Percentiles rank a stretch among this genome's conserved stretches.
Evolutionary conservation across 805 yeast species (phyloP).

Genomic region (Ogataea ramenticola): DNA sequence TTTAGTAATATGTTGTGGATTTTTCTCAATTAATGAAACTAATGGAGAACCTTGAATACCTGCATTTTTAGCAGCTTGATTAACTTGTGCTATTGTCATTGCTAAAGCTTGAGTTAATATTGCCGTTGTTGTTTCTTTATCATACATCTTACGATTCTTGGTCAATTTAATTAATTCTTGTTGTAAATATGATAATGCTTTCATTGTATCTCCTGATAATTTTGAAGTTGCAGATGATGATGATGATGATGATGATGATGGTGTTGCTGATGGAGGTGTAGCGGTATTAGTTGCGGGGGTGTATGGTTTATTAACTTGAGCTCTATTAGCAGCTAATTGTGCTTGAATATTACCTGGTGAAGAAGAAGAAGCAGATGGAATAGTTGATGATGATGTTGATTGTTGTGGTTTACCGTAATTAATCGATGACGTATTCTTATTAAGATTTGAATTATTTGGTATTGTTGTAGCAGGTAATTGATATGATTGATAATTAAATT

Average conservation of each 20-base stretch:
- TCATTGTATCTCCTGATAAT: slow-evolving; percentile 54
- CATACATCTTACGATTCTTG: slow-evolving; percentile 67
- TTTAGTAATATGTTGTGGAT: slow-evolving; percentile 73
- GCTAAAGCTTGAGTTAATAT: slow-evolving; percentile 87
- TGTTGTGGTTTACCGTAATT: slow-evolving; percentile 8
- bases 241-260: neutral
- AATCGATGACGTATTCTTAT: no score
- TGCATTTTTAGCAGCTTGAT: slow-evolving; percentile 79
- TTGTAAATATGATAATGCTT: slow-evolving; percentile 76
- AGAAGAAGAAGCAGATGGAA: neutral
- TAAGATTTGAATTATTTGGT: neutral
- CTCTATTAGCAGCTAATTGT: slow-evolving; percentile 39
- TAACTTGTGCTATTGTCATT: slow-evolving; percentile 85
- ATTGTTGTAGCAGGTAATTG: slow-evolving; percentile 6
- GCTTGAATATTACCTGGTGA: slow-evolving; percentile 28
- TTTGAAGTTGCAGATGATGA: slow-evolving; percentile 14
- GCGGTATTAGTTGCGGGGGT: slow-evolving; percentile 13
- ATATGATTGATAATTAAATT: slow-evolving; percentile 19
- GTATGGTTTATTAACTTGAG: slow-evolving; percentile 12
- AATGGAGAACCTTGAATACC: slow-evolving; percentile 76
- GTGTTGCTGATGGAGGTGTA: slow-evolving; percentile 9
- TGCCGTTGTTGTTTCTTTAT: slow-evolving; percentile 76
- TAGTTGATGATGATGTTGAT: neutral
- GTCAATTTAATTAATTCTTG: slow-evolving; percentile 78
- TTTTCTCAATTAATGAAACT: slow-evolving; percentile 69